Percentiles rank a stretch among this genome's conserved stretches.
phyloP scores from a whole-genome alignment of 495 filamentous ascomycete species.

The Penicillium cataractarum region DNA sequence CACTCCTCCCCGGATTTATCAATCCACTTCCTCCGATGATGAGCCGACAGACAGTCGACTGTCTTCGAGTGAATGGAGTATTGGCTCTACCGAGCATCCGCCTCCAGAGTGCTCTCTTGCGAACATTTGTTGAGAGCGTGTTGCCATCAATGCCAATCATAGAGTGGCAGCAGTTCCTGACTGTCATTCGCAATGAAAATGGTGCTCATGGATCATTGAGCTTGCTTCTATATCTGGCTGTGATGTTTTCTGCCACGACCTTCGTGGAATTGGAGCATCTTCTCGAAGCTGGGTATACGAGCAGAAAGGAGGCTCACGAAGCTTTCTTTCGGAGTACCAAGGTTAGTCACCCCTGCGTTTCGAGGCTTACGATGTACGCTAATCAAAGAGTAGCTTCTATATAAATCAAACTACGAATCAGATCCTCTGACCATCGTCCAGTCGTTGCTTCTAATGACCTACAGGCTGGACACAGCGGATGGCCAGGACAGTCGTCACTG shows the following conservation, averaged over 20 bases:
- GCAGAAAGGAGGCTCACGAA: slow-evolving; percentile 24
- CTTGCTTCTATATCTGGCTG: slow-evolving; percentile 24
- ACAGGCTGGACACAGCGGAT: slow-evolving; percentile 20
- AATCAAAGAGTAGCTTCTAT: slow-evolving; percentile 16
- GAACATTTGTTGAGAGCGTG: slow-evolving; percentile 26
- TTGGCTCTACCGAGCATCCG: slow-evolving; percentile 17
- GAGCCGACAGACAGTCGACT: slow-evolving; percentile 15
- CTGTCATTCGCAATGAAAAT: slow-evolving; percentile 10
- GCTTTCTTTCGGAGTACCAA: slow-evolving; percentile 21
- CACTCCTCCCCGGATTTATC: slow-evolving; percentile 23
- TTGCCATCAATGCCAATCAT: slow-evolving; percentile 25
- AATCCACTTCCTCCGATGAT: slow-evolving; percentile 20
- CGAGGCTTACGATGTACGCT: neutral
- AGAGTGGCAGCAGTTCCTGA: slow-evolving; percentile 22
- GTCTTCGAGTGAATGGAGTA: slow-evolving; percentile 21
- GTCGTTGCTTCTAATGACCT: slow-evolving; percentile 24
- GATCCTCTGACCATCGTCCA: slow-evolving; percentile 21
- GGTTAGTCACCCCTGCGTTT: slow-evolving; percentile 5
- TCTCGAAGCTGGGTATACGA: slow-evolving; percentile 19
- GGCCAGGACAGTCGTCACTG: slow-evolving; percentile 25
- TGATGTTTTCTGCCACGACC: slow-evolving; percentile 24
- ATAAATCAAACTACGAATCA: slow-evolving; percentile 22
- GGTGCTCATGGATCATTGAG: slow-evolving; percentile 21
- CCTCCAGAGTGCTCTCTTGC: slow-evolving; percentile 22
- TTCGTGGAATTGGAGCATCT: slow-evolving; percentile 26